phyloP scores from a whole-genome alignment of 2,329 filamentous ascomycete genomes.

The Botrytis elliptica region DNA sequence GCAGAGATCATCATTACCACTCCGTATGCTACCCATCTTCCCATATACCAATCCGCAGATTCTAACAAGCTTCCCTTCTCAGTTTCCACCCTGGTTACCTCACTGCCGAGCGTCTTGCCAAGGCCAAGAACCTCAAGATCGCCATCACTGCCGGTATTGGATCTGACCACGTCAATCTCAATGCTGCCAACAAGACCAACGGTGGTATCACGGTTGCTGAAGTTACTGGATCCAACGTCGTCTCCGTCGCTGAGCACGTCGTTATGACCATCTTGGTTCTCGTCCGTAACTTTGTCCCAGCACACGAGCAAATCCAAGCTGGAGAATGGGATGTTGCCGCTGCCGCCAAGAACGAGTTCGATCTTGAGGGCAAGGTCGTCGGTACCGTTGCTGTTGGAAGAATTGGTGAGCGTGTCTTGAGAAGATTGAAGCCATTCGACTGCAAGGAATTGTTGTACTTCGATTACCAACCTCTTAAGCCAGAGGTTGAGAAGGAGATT shows the following conservation, averaged over 20 bases:
- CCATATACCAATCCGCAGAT: neutral
- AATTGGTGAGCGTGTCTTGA: slow-evolving; percentile 96
- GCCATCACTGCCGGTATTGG: slow-evolving; percentile 97
- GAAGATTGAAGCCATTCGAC: slow-evolving; percentile 94
- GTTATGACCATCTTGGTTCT: slow-evolving; percentile 97
- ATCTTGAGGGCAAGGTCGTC: slow-evolving; percentile 95
- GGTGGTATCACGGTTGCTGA: slow-evolving; percentile 96
- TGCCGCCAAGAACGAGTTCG: slow-evolving; percentile 97
- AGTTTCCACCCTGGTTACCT: slow-evolving; percentile 99
- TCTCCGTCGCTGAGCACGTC: slow-evolving; percentile 98
- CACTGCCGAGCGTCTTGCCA: slow-evolving; percentile 90
- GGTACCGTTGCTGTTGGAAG: slow-evolving; percentile 96
- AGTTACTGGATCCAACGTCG: slow-evolving; percentile 97
- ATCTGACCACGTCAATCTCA: slow-evolving; percentile 95
- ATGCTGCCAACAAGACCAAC: slow-evolving; percentile 93
- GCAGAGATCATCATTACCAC: slow-evolving; percentile 99
- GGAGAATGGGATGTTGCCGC: slow-evolving; percentile 96
- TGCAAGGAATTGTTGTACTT: slow-evolving; percentile 99
- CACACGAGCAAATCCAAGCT: slow-evolving; percentile 85
- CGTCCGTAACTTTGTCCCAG: slow-evolving; percentile 97
- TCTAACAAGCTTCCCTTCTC: slow-evolving; percentile 21
- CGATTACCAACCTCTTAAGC: slow-evolving; percentile 91
- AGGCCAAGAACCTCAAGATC: slow-evolving; percentile 98
- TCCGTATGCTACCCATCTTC: slow-evolving; percentile 57
- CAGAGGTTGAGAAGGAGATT: slow-evolving; percentile 92